A percentile compares a stretch with the other conserved stretches of the same genome.
These are phyloP conservation scores for Syzygium aqueum DNA, from an alignment of 345 rosid genomes.

Conservation along the genomic window DNA sequence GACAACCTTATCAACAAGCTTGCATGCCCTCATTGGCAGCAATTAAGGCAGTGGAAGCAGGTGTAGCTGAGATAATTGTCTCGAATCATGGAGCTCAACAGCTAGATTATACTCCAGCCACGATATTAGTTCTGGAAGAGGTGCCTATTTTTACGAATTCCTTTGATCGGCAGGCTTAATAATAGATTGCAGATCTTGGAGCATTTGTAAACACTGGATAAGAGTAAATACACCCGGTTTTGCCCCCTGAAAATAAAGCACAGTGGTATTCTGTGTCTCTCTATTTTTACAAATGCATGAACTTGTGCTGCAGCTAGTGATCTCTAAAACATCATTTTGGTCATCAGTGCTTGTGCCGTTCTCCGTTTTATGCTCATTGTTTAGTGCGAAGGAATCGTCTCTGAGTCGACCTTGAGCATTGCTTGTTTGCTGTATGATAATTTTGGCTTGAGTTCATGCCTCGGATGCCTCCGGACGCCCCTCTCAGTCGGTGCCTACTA, in stretches of 20 bases:
- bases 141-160: slow-evolving; percentile 6
- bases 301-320: background rate
- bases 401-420: too few relatives aligned
- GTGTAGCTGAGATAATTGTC: slow-evolving; percentile 61
- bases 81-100: slow-evolving; percentile 81
- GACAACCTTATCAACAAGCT: background rate
- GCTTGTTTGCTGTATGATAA: too few relatives aligned
- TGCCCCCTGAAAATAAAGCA: background rate
- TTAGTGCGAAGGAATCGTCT: too few relatives aligned
- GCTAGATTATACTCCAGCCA: slow-evolving; percentile 60
- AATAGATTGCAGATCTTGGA: background rate
- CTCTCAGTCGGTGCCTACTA: too few relatives aligned
- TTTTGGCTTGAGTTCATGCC: too few relatives aligned
- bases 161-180: background rate
- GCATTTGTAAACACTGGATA: background rate
- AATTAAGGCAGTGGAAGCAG: slow-evolving; percentile 55
- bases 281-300: background rate
- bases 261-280: background rate
- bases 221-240: background rate
- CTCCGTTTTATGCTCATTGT: too few relatives aligned
- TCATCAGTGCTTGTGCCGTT: background rate
- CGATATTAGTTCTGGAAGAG: slow-evolving; percentile 64
- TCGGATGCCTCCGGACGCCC: too few relatives aligned
- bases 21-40: slow-evolving; percentile 25
- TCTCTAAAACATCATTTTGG: background rate